phyloP scores from a whole-genome alignment of 148 eudicot species.

The Arbutus unedo region DNA sequence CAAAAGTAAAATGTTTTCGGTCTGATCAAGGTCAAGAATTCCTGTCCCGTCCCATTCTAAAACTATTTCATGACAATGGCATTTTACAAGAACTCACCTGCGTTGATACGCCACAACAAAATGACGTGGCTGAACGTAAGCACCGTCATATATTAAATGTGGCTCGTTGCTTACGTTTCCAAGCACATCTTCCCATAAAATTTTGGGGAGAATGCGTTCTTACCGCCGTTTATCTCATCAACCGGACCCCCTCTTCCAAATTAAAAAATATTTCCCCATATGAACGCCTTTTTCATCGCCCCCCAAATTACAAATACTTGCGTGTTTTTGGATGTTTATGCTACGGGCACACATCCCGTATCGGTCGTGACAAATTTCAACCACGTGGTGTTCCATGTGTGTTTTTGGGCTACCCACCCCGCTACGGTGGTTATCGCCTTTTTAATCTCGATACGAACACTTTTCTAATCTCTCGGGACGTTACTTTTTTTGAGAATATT shows the following conservation, averaged over 20 bases:
- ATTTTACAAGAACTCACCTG: not conserved
- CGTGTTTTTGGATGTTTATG: constrained; percentile 7
- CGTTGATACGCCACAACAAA: not conserved
- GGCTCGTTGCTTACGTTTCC: constrained; percentile 2
- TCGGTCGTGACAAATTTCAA: not conserved
- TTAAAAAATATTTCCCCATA: not conserved
- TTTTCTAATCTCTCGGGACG: not conserved
- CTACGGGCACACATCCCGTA: not conserved
- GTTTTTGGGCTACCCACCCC: too few species aligned
- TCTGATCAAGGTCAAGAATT: not conserved
- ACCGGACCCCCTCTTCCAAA: not conserved
- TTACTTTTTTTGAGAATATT: not conserved
- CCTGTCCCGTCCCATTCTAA: not conserved
- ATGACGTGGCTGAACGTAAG: not conserved
- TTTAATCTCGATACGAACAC: too few species aligned
- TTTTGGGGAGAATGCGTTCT: not conserved
- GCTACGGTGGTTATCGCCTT: too few species aligned
- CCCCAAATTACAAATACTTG: not conserved
- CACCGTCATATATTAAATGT: constrained; percentile 10
- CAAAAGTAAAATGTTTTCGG: too few species aligned
- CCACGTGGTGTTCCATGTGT: not conserved
- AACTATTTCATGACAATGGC: not conserved
- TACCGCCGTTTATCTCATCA: too few species aligned
- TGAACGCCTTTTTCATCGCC: not conserved
- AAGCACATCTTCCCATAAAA: constrained; percentile 1